A percentile compares a stretch with the other conserved stretches of the same genome.
These are phyloP conservation scores for Candida wancherniae DNA, from an alignment of 805 yeast species.

Conservation along the genomic window DNA sequence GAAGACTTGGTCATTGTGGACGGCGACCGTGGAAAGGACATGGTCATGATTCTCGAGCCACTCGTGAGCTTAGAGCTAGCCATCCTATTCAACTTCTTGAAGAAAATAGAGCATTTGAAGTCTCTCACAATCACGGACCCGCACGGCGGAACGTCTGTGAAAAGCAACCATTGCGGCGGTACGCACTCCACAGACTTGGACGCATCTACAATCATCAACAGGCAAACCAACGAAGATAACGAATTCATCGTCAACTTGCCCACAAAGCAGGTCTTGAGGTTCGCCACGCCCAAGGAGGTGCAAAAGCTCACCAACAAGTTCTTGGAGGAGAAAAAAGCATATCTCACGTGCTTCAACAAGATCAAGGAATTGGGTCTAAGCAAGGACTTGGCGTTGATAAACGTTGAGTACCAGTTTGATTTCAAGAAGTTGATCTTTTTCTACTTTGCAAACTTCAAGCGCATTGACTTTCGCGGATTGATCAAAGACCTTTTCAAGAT, in stretches of 20 bases:
- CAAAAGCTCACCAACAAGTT: conserved; percentile 57
- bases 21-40: conserved; percentile 80
- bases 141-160: conserved; percentile 16
- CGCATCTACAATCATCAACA: conserved; percentile 34
- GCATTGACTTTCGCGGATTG: conserved; percentile 41
- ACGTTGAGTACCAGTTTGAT: conserved; percentile 43
- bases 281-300: conserved; percentile 70
- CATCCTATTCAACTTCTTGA: conserved; percentile 64
- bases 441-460: conserved; percentile 42
- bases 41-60: conserved; percentile 70
- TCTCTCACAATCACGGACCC: conserved; percentile 38
- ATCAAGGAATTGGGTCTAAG: conserved; percentile 46
- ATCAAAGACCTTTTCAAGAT: conserved; percentile 43
- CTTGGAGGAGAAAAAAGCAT: conserved; percentile 68
- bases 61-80: conserved; percentile 59
- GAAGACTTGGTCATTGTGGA: conserved; percentile 73
- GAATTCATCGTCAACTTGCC: conserved; percentile 63
- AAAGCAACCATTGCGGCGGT: conserved; percentile 29
- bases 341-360: conserved; percentile 53
- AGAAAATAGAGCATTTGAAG: conserved; percentile 65
- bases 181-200: conserved; percentile 34
- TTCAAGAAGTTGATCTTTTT: conserved; percentile 43
- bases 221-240: conserved; percentile 48
- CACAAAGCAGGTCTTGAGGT: conserved; percentile 70
- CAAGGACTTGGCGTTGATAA: conserved; percentile 38